phyloP scores from a whole-genome alignment of 2,329 filamentous ascomycete genomes.

The Conoideocrella luteorostrata region DNA sequence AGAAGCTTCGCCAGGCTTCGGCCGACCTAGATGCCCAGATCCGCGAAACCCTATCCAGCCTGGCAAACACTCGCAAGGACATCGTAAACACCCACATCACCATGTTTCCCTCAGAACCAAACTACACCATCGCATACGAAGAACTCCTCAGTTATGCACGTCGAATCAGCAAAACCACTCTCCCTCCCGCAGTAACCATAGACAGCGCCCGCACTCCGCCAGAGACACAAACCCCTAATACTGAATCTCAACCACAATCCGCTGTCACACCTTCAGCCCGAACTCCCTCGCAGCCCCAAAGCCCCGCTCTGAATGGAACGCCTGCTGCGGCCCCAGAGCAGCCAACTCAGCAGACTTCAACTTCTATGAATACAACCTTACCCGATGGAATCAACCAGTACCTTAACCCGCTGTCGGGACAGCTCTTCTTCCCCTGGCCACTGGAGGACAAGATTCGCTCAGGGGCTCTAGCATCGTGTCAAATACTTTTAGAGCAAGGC shows the following conservation, averaged over 20 bases:
- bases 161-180: constrained; percentile 72
- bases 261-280: constrained; percentile 25
- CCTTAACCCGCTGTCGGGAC: constrained; percentile 49
- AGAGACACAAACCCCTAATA: constrained; percentile 17
- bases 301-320: constrained; percentile 27
- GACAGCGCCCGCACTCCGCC: constrained; percentile 29
- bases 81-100: constrained; percentile 58
- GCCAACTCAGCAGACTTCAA: constrained; percentile 26
- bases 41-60: constrained; percentile 60
- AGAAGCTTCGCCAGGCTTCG: constrained; percentile 60
- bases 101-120: constrained; percentile 42
- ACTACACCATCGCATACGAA: constrained; percentile 57
- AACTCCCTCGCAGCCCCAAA: constrained; percentile 28
- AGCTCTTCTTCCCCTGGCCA: constrained; percentile 73
- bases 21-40: constrained; percentile 64
- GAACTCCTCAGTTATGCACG: constrained; percentile 73
- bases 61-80: constrained; percentile 68
- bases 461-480: constrained; percentile 60
- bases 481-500: constrained; percentile 55
- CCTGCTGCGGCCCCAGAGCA: constrained; percentile 21
- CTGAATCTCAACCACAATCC: constrained; percentile 23
- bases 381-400: constrained; percentile 42
- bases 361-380: constrained; percentile 33
- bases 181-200: constrained; percentile 55
- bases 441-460: constrained; percentile 60